Conservation (phyloP, 2,329 filamentous ascomycete genomes). For the Aspergillus sp. region DNA sequence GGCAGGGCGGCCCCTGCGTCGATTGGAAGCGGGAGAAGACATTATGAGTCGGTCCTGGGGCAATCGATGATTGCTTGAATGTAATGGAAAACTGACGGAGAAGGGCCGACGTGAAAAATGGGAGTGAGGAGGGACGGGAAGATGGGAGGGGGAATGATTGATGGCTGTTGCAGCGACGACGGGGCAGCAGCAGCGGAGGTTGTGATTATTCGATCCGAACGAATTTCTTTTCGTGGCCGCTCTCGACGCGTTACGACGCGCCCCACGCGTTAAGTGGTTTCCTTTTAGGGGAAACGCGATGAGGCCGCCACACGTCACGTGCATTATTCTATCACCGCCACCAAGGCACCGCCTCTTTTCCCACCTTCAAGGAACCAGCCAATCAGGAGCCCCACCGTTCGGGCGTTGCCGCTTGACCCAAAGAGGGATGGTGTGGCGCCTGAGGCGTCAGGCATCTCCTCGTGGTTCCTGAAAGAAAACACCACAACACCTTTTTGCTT, state of each 20-base stretch:
- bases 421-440: neutral
- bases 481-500: neutral
- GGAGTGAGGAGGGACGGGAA: constrained; percentile 1
- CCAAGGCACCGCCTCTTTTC: neutral
- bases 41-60: constrained; percentile 26
- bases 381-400: neutral
- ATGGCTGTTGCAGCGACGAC: constrained; percentile 17
- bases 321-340: neutral
- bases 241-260: constrained; percentile 28
- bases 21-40: constrained; percentile 44
- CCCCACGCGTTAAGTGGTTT: constrained; percentile 34
- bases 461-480: too few relatives aligned
- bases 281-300: constrained; percentile 19
- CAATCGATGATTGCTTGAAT: constrained; percentile 1
- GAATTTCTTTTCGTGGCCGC: constrained; percentile 12
- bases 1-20: constrained; percentile 41
- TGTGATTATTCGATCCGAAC: constrained; percentile 14
- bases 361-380: neutral
- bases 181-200: constrained; percentile 12
- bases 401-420: neutral
- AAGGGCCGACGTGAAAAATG: neutral
- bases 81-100: constrained; percentile 7
- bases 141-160: constrained; percentile 9
- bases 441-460: neutral
- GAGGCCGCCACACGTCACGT: neutral